These are phyloP conservation scores for Apiotrichum mycotoxinovorans DNA, from an alignment of 1,284 basidiomycete species.

Conservation along the genomic window DNA sequence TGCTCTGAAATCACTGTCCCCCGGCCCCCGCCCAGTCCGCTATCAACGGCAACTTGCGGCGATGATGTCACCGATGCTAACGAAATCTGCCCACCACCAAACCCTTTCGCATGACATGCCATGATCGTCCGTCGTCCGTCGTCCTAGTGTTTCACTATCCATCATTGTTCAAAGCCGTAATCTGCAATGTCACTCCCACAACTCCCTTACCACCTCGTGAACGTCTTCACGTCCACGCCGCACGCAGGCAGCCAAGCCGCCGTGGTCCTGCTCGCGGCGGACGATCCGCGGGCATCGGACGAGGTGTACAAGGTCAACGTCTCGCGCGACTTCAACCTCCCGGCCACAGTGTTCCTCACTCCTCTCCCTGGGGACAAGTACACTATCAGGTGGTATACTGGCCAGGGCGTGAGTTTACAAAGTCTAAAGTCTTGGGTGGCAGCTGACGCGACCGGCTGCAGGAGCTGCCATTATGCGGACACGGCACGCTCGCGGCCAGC, in stretches of 20 bases:
- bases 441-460: constrained; percentile 3
- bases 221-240: constrained; percentile 35
- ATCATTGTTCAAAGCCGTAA: not conserved
- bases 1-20: too few species aligned
- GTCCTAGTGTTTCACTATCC: too few species aligned
- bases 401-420: constrained; percentile 26
- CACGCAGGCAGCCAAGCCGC: constrained; percentile 42
- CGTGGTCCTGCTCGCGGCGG: constrained; percentile 29
- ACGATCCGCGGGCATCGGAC: constrained; percentile 23
- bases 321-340: constrained; percentile 36
- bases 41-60: too few species aligned
- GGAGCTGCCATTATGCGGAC: constrained; percentile 43
- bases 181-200: not conserved
- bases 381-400: constrained; percentile 41
- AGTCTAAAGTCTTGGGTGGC: not conserved
- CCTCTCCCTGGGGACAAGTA: constrained; percentile 21
- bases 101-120: too few species aligned
- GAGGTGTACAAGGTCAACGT: constrained; percentile 28
- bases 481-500: constrained; percentile 39
- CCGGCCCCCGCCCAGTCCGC: too few species aligned
- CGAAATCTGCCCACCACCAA: too few species aligned
- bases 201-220: constrained; percentile 31
- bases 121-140: too few species aligned
- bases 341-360: constrained; percentile 38
- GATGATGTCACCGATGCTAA: too few species aligned